A percentile compares a stretch with the other conserved stretches of the same genome.
These are phyloP conservation scores for Solanum etuberosum DNA, from an alignment of 257 asterid species.

Conservation along the genomic window DNA sequence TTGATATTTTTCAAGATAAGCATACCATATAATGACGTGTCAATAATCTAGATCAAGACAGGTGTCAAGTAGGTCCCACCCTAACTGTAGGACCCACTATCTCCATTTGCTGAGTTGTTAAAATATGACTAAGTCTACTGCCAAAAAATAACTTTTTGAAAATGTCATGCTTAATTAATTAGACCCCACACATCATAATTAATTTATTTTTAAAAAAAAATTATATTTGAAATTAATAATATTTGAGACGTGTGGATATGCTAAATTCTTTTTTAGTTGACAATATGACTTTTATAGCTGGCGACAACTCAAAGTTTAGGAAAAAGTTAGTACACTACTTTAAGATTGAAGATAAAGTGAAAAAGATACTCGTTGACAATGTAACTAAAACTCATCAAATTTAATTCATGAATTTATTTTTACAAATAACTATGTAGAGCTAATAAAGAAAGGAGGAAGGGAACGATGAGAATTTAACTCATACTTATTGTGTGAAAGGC, in stretches of 20 bases:
- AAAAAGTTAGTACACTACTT: background rate
- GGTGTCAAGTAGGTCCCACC: slow-evolving; percentile 1
- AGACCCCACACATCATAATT: background rate
- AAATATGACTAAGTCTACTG: slow-evolving; percentile 18
- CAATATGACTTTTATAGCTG: background rate
- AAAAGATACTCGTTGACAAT: background rate
- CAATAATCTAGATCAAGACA: slow-evolving; percentile 3
- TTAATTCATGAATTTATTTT: background rate
- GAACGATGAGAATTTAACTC: background rate
- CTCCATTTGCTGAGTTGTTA: background rate
- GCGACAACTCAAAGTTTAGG: background rate
- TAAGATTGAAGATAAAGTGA: background rate
- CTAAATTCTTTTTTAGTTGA: background rate
- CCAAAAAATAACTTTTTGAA: slow-evolving; percentile 43
- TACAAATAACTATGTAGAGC: rapidly evolving
- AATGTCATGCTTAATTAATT: background rate
- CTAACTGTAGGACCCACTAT: background rate
- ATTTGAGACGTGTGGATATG: background rate
- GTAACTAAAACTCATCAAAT: background rate
- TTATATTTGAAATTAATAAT: background rate
- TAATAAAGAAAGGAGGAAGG: background rate
- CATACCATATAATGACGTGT: slow-evolving; percentile 6
- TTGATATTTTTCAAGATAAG: background rate
- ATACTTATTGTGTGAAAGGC: background rate
- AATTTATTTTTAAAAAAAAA: too few species aligned